Percentiles rank a stretch among this genome's conserved stretches.
phyloP scores from a whole-genome alignment of 2,329 filamentous ascomycete species.

The Geosmithia morbida region DNA sequence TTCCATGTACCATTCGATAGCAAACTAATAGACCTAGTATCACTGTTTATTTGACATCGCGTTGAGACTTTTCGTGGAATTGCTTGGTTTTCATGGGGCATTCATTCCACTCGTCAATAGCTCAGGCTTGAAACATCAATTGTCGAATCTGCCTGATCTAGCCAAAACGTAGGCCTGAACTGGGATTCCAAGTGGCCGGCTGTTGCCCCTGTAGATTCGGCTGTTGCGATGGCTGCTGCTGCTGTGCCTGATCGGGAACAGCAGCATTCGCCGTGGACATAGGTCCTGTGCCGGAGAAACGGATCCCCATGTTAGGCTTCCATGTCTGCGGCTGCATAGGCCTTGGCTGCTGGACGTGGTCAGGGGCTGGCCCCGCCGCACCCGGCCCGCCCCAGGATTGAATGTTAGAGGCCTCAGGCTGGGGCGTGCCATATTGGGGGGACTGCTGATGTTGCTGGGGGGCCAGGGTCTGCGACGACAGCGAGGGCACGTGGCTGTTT shows the following conservation, averaged over 20 bases:
- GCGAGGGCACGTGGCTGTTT: conserved; percentile 6
- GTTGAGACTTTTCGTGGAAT: neutral
- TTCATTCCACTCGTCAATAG: too few species aligned
- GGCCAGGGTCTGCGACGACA: conserved; percentile 8
- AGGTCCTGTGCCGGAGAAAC: conserved; percentile 25
- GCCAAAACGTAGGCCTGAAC: conserved; percentile 41
- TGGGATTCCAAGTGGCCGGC: conserved; percentile 41
- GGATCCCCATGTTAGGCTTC: conserved; percentile 48
- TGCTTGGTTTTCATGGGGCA: too few species aligned
- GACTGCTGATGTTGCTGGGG: conserved; percentile 14
- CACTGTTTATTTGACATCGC: neutral
- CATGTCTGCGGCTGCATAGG: conserved; percentile 46
- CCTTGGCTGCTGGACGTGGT: conserved; percentile 39
- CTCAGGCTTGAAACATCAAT: too few species aligned
- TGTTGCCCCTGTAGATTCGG: conserved; percentile 9
- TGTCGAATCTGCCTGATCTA: conserved; percentile 6
- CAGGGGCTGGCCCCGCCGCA: conserved; percentile 19
- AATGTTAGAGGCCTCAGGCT: conserved; percentile 32
- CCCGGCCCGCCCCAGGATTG: conserved; percentile 36
- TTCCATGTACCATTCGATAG: neutral
- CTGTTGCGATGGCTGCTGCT: conserved; percentile 10
- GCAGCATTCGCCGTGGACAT: neutral
- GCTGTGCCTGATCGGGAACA: conserved; percentile 5
- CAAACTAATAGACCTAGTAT: neutral
- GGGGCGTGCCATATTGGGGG: conserved; percentile 4